Evolutionary conservation across 768 basidiomycete genomes (phyloP), one percentile per base, ranked within the genome.

Genomic region (Flagelloscypha sp.): DNA sequence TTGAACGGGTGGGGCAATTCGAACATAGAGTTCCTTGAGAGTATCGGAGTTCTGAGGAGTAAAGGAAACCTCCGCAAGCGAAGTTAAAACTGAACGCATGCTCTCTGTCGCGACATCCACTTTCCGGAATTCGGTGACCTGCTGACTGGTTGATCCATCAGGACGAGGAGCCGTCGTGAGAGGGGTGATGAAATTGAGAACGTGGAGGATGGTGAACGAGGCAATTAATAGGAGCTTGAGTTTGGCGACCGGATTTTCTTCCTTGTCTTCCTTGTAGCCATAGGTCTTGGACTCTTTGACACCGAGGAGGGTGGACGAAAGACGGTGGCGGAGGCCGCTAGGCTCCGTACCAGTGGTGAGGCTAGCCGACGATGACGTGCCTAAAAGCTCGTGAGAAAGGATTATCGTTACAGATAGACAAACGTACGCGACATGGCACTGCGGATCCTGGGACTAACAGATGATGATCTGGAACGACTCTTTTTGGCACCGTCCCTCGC

Each of bases 161-260:
- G 57, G 75, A 46, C 38, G 74, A 55, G 47, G 76, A 68, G n/a
- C 70, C 66, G 78, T 71, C 0, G 92, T 83, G 32, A 99, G 74
- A 0, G 95, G 92, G 0, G 93, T 85, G 55, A 82, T 84, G 40
- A 98, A 74, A 65, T 97, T 98, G 43, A 95, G 72, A 36, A 92
- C 75, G 47, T 99, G 95, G 2, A 99, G 62, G 0, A 79, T 79
- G 45, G 94, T 69, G 74, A 98, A 99, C 3, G 92, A 81, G 12
- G 80, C 79, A 46, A 99, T 88, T 79, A 82, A 43, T 38, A 95
- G 74, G 11, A 98, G 70, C 59, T 97, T 97, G 41, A 99, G 68
- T 24, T 89, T 63, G 3, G 84, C 80, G 18, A 89, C 82, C 0
- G 93, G 93, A 52, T 85, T 85, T 53, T 85, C 77, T 33, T 69